These are phyloP conservation scores for Mikania micrantha DNA, from an alignment of 129 eudicot genomes.

Conservation along the genomic window DNA sequence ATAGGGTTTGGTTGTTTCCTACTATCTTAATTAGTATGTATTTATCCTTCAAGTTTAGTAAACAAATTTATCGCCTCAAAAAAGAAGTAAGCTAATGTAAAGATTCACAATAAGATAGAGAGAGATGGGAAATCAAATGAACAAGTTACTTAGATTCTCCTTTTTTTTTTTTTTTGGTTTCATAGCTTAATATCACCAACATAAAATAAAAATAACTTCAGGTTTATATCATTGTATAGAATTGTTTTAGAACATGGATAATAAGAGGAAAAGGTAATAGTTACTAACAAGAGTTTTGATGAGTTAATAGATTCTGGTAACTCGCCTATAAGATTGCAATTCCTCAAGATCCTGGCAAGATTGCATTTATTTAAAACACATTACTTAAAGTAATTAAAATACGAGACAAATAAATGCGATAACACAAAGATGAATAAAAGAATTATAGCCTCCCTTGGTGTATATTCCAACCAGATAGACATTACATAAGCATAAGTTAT, in stretches of 20 bases:
- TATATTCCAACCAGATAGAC: neutral
- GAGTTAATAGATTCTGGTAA: slow-evolving; percentile 45
- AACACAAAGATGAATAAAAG: neutral
- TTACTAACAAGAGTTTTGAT: slow-evolving; percentile 47
- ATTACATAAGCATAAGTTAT: neutral
- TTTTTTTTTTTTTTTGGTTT: neutral
- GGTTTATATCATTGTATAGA: neutral
- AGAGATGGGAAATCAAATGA: neutral
- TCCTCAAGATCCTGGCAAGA: slow-evolving; percentile 68
- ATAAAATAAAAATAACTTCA: neutral
- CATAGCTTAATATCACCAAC: neutral
- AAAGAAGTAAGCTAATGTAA: neutral
- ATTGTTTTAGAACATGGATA: neutral
- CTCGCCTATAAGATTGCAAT: slow-evolving; percentile 60
- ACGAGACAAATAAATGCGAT: neutral
- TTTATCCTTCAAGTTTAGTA: neutral
- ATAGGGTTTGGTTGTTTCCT: neutral
- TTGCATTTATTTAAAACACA: neutral
- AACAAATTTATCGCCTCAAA: neutral
- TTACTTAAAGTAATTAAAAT: neutral
- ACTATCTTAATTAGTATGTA: neutral
- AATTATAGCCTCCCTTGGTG: neutral
- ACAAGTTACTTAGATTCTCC: neutral
- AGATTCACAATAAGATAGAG: neutral
- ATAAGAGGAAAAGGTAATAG: neutral